Evolutionary conservation across 768 basidiomycete genomes (phyloP).

Genomic region (Pholiota conissans): DNA sequence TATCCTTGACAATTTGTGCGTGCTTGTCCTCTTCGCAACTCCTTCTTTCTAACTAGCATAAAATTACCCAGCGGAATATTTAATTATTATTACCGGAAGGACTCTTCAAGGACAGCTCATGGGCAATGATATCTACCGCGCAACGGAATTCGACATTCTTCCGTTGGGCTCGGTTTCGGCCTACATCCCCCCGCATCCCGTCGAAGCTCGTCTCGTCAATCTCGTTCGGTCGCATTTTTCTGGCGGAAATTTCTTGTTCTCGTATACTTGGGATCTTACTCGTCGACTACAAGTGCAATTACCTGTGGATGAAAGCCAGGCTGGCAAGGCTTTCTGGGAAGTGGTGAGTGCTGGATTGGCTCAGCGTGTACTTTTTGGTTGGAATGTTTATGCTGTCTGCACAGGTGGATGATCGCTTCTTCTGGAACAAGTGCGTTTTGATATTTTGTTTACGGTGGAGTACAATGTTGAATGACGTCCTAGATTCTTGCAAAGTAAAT

Average conservation of each 20-base stretch:
- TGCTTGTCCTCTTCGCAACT: constrained; percentile 11
- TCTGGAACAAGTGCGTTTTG: constrained; percentile 82
- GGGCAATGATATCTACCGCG: constrained; percentile 85
- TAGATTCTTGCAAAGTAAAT: constrained; percentile 56
- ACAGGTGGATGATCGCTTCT: constrained; percentile 93
- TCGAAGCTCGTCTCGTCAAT: constrained; percentile 84
- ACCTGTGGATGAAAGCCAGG: constrained; percentile 50
- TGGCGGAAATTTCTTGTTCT: constrained; percentile 83
- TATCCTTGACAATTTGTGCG: constrained; percentile 76
- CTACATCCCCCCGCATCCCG: constrained; percentile 72
- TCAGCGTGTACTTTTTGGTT: background rate
- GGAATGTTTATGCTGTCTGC: background rate
- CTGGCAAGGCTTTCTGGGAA: constrained; percentile 70
- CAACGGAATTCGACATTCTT: constrained; percentile 88
- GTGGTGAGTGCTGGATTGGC: constrained; percentile 49
- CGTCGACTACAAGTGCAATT: constrained; percentile 84
- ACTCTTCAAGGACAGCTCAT: constrained; percentile 77
- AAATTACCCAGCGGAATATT: constrained; percentile 78
- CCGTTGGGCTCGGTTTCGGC: constrained; percentile 75
- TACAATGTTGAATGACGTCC: background rate
- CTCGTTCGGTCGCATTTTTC: constrained; percentile 85
- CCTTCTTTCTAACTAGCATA: background rate
- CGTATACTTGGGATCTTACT: constrained; percentile 90
- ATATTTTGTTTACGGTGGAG: background rate
- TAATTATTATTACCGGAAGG: constrained; percentile 85